Evolutionary conservation across 2,329 filamentous ascomycete species (phyloP), one percentile per base, ranked within the genome.

Genomic region (Ophiocordyceps unilateralis): DNA sequence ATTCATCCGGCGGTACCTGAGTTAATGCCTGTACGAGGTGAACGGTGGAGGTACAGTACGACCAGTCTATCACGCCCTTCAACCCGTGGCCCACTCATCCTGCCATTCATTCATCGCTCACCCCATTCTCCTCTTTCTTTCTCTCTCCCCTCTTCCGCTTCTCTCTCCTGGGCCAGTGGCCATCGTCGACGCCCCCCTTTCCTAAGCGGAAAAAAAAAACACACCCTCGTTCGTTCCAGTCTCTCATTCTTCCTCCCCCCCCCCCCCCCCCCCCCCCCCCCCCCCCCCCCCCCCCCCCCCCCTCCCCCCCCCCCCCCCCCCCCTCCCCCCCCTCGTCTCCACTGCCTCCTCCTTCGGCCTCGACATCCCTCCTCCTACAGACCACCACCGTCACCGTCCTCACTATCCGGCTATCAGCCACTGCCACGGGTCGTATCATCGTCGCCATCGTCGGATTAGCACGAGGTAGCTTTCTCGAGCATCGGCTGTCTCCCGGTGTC

Each of bases 141-240:
- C 41, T 21, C 21, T 15, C 8, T 34, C 21, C 22, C 19, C 41
- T 22, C 41, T 14, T 23, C 21, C 32, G 15, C 26, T 34, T 37
- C 41, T 22, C 41, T 26, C 21, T 30, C 28, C 24, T 11, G 26
- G 23, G 37, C 12, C 41, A 39, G 36, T 17, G 20, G 22, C 12
- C 40, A 26, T 42, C 32, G 41, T 24, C 41, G 21, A 28, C 32
- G 8, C 21, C 34, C 19, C 36, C 36, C 41, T 30, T 43, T 39
- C 23, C 14, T 10, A 36, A 19, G 14, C 21, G 19, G 23, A 30
- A 42, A 30, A 15, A 22, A 43, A 40, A 32, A 53, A 51, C 49
- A 51, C 49, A 44, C 50, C 49, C 53, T 50, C 55, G 50, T 56
- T 62, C 59, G 59, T 63, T 64, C 58, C 59, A 63, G 60, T 62